Evolutionary conservation across 2,329 filamentous ascomycete genomes (phyloP), one percentile per base, ranked within the genome.

Genomic region (Colletotrichum cuscutae): DNA sequence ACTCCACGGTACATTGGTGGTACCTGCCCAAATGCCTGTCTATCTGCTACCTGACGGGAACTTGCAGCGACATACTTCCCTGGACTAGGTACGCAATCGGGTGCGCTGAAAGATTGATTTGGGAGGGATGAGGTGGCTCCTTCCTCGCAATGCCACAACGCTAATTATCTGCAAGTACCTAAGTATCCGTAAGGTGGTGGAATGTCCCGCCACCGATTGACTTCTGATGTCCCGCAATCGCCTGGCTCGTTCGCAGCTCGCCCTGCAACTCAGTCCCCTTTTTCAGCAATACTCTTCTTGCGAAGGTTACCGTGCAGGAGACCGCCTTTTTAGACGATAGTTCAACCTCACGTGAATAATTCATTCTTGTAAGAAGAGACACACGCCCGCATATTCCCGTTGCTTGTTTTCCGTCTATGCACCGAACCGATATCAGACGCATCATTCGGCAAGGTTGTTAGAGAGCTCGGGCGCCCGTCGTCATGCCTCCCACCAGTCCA

Each of bases 401-500:
- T 52, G 11, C 12, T 49, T 52, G 19, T 61, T 61, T 11, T 30
- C 24, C 12, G 42, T 35, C 57, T 62, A 58, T 68, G 64, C 65
- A 53, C 57, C 12, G 52, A 49, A 42, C 49, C 58, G 24, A 58
- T 42, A 62, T 68, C 69, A 72, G 65, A 68, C 65, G 65, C 53
- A 68, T 68, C 64, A 57, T 49, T 30, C 58, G 52, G 59, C 70
- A 64, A 59, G 70, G 65, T 58, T 72, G 30, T 56, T 32, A 65
- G 65, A 69, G 69, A 69, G 65, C 65, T 72, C 65, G 70, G 65
- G 59, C 70, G 46, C 59, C 32, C 59, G 53, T 72, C 69, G 65
- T 69, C 65, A 72, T 72, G 70, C 70, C 65, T 72, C 53, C 54
- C 42, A 56, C 53, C 69, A 59, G 59, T 59, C 59, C 65, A 53